Percentiles rank a stretch among this genome's conserved stretches.
These are phyloP conservation scores for Fraxinus americana DNA, from an alignment of 257 asterid species.

Conservation along the genomic window DNA sequence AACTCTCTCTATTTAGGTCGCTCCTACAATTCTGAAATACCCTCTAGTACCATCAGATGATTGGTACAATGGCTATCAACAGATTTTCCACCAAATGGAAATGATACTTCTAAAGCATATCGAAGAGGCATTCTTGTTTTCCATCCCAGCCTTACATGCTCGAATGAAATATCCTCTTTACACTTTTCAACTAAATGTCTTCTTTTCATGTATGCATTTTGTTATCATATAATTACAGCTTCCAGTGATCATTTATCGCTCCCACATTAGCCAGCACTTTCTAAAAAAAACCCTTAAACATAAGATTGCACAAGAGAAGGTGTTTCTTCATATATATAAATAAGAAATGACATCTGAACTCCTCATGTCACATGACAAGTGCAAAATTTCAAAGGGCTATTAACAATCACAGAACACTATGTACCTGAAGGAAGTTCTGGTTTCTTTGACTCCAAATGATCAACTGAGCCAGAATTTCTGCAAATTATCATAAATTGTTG, in stretches of 20 bases:
- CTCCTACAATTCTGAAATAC: neutral
- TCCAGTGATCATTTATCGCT: neutral
- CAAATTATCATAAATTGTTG: constrained; percentile 13
- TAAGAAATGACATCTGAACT: neutral
- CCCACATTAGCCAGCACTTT: neutral
- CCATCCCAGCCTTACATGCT: neutral
- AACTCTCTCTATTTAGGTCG: neutral
- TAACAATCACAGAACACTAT: neutral
- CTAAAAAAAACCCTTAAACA: neutral
- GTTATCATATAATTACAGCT: neutral
- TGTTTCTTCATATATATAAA: neutral
- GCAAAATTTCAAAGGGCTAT: neutral
- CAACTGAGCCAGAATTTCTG: constrained; percentile 46
- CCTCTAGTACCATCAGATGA: neutral
- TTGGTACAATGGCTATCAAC: neutral
- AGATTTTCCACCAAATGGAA: neutral
- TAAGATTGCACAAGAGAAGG: neutral
- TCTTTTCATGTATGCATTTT: neutral
- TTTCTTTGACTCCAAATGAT: constrained; percentile 25
- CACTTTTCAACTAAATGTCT: neutral
- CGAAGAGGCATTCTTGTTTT: neutral
- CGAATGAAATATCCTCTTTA: neutral
- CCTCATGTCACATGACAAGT: neutral
- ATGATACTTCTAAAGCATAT: neutral
- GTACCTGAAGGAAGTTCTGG: constrained; percentile 47